A percentile compares a stretch with the other conserved stretches of the same genome.
Conservation (phyloP, 129 eudicot genomes). For the Flaveria trinervia region DNA sequence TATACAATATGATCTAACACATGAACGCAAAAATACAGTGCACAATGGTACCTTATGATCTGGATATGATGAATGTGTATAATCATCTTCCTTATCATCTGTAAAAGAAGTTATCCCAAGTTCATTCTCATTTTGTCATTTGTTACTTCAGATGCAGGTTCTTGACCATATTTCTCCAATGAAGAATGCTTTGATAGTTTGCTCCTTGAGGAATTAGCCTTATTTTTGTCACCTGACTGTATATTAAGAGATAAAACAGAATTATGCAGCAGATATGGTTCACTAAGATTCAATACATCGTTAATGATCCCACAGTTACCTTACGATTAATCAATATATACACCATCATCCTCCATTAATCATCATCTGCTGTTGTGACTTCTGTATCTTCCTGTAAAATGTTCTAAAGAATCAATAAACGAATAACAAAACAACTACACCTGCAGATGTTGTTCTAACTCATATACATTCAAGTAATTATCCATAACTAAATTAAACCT, state of each 20-base stretch:
- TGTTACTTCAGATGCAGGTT: constrained; percentile 43
- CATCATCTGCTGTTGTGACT: too few species aligned
- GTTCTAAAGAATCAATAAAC: too few species aligned
- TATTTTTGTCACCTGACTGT: constrained; percentile 63
- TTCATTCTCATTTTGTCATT: constrained; percentile 58
- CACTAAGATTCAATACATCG: constrained; percentile 44
- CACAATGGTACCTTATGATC: constrained; percentile 47
- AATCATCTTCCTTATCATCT: constrained; percentile 56
- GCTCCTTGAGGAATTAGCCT: constrained; percentile 49
- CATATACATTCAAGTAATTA: too few species aligned
- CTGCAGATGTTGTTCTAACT: too few species aligned
- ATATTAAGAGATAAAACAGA: constrained; percentile 54
- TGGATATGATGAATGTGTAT: constrained; percentile 50
- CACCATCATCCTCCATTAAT: too few species aligned
- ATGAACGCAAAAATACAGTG: background rate
- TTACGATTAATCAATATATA: constrained; percentile 44
- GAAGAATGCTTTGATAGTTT: constrained; percentile 54
- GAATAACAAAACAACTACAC: too few species aligned
- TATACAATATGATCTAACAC: constrained; percentile 7
- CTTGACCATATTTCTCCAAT: constrained; percentile 54
- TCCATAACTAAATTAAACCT: too few species aligned
- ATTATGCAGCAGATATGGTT: constrained; percentile 48
- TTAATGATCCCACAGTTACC: constrained; percentile 71
- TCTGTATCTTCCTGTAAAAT: too few species aligned
- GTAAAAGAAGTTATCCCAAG: constrained; percentile 66